phyloP scores from a whole-genome alignment of 306 rosid genomes.

The Medicago ruthenica region DNA sequence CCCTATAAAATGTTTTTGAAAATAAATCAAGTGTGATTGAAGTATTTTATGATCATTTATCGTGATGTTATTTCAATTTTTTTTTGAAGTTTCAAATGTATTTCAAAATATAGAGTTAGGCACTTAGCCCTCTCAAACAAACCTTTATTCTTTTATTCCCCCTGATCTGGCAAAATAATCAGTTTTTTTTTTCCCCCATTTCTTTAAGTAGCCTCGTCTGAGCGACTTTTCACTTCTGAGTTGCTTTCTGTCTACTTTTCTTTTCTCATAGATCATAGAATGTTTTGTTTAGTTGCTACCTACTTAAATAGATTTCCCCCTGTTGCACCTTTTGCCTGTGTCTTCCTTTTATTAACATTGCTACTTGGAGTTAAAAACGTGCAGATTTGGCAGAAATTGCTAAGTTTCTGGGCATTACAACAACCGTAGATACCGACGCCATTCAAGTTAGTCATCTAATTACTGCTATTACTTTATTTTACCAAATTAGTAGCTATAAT shows the following conservation, averaged over 20 bases:
- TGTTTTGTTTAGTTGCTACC: conserved; percentile 4
- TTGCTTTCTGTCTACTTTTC: not conserved
- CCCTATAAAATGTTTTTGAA: no score
- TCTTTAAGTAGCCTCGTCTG: conserved; percentile 27
- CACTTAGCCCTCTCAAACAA: no score
- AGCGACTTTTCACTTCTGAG: conserved; percentile 18
- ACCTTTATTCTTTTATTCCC: not conserved
- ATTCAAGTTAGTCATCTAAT: conserved; percentile 73
- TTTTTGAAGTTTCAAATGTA: no score
- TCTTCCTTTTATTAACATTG: conserved; percentile 25
- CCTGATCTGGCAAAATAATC: not conserved
- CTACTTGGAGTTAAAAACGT: conserved; percentile 34
- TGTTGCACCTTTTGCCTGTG: conserved; percentile 15
- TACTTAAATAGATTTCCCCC: conserved; percentile 1
- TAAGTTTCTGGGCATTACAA: conserved; percentile 81
- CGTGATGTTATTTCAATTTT: no score
- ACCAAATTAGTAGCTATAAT: not conserved
- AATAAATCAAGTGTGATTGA: no score
- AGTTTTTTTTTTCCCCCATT: not conserved
- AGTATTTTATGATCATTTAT: no score
- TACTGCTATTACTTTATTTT: not conserved
- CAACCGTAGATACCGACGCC: conserved; percentile 81
- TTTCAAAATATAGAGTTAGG: no score
- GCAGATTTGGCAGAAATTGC: conserved; percentile 96
- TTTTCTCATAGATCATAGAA: not conserved